Evolutionary conservation across 116 monocot genomes (phyloP).

Genomic region (Dioscorea cayenensis): DNA sequence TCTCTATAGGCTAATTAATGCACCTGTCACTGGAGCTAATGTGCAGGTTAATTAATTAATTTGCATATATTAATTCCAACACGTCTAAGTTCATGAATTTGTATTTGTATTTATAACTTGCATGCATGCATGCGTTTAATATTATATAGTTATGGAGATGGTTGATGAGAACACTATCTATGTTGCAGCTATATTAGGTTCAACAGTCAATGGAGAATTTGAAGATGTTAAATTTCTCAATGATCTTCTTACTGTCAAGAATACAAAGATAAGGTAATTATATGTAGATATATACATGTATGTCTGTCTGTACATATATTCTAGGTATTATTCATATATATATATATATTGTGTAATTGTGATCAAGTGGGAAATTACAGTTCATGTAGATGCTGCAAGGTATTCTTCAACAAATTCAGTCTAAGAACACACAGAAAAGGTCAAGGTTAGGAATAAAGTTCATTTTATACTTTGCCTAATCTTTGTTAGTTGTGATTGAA

Average conservation of each 20-base stretch:
- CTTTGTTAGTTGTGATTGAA: too few relatives aligned
- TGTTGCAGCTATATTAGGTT: slow-evolving; percentile 85
- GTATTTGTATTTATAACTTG: not conserved
- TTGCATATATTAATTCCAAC: not conserved
- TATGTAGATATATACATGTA: too few relatives aligned
- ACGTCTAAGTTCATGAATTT: not conserved
- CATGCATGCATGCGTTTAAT: not conserved
- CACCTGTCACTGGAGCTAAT: slow-evolving; percentile 88
- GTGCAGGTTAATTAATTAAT: slow-evolving; percentile 43
- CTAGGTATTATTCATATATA: too few relatives aligned
- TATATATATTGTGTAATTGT: not conserved
- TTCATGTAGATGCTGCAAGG: slow-evolving; percentile 97
- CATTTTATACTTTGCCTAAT: too few relatives aligned
- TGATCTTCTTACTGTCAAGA: slow-evolving; percentile 59
- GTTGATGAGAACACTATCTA: slow-evolving; percentile 97
- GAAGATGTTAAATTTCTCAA: slow-evolving; percentile 93
- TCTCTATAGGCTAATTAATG: too few relatives aligned
- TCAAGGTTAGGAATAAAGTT: too few relatives aligned
- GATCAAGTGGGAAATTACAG: slow-evolving; percentile 71
- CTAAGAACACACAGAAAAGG: too few relatives aligned
- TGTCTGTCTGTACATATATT: too few relatives aligned
- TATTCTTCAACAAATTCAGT: too few relatives aligned
- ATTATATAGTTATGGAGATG: slow-evolving; percentile 57
- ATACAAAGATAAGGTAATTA: slow-evolving; percentile 54
- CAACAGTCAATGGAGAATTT: slow-evolving; percentile 89